phyloP scores from a whole-genome alignment of 495 filamentous ascomycete species.

The Daldinia loculata region DNA sequence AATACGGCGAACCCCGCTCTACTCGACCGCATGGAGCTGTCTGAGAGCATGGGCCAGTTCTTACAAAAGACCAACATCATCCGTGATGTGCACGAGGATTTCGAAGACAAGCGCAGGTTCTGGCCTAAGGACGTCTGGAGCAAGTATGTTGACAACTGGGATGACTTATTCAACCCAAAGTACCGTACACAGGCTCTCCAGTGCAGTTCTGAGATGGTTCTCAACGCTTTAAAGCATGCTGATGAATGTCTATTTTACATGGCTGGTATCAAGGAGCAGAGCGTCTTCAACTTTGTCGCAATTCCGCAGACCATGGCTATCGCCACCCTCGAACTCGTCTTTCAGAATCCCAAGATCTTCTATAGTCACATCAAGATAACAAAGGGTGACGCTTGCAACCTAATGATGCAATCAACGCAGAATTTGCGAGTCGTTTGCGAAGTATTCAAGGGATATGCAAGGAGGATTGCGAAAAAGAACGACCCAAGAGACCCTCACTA shows the following conservation, averaged over 20 bases:
- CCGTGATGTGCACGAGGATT: conserved; percentile 90
- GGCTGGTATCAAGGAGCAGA: conserved; percentile 93
- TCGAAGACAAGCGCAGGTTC: conserved; percentile 84
- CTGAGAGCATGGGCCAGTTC: conserved; percentile 97
- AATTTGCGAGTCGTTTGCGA: conserved; percentile 82
- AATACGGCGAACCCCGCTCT: conserved; percentile 87
- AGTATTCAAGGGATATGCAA: conserved; percentile 76
- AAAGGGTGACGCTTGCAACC: conserved; percentile 88
- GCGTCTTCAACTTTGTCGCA: conserved; percentile 99
- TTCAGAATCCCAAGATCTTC: conserved; percentile 90
- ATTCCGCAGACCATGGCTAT: conserved; percentile 99
- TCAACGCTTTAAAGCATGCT: conserved; percentile 85
- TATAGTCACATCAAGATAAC: conserved; percentile 93
- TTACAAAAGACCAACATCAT: conserved; percentile 99
- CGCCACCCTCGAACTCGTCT: conserved; percentile 88
- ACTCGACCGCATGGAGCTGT: conserved; percentile 76
- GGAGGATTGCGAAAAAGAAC: conserved; percentile 92
- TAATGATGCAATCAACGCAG: conserved; percentile 93
- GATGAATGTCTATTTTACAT: conserved; percentile 98
- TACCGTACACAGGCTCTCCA: conserved; percentile 82
- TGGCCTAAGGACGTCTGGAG: conserved; percentile 97
- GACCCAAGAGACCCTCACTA: conserved; percentile 93
- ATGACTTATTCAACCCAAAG: conserved; percentile 86
- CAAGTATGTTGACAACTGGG: conserved; percentile 88
- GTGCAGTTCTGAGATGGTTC: conserved; percentile 93